phyloP scores from a whole-genome alignment of 352 stramenopile species.

The Phytophthora meadii region DNA sequence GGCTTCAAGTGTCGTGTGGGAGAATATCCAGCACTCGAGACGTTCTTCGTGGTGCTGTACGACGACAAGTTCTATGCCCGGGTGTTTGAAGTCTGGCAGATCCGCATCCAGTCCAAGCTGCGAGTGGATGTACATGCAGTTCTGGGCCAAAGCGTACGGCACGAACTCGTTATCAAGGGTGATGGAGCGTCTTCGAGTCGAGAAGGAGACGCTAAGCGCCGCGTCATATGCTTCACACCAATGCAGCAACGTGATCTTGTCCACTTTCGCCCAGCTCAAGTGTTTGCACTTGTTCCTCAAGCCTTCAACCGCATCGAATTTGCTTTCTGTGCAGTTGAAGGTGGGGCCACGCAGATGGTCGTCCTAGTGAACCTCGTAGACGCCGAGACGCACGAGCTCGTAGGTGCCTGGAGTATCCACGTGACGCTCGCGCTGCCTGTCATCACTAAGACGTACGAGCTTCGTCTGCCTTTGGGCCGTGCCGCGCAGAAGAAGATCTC shows the following conservation, averaged over 20 bases:
- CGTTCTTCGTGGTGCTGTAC: constrained; percentile 93
- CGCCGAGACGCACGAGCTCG: constrained; percentile 88
- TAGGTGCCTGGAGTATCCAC: constrained; percentile 90
- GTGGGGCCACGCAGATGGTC: constrained; percentile 20
- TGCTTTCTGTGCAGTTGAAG: constrained; percentile 71
- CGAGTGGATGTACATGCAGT: constrained; percentile 88
- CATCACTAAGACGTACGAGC: constrained; percentile 94
- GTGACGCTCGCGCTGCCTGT: constrained; percentile 74
- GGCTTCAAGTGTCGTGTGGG: constrained; percentile 89
- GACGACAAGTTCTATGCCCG: constrained; percentile 84
- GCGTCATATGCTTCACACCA: constrained; percentile 64
- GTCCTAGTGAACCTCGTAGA: constrained; percentile 92
- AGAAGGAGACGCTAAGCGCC: constrained; percentile 27
- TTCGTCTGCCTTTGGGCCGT: constrained; percentile 65
- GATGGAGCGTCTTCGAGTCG: constrained; percentile 50
- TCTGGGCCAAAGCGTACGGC: constrained; percentile 83
- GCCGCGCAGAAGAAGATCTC: constrained; percentile 92
- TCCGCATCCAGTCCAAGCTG: constrained; percentile 77
- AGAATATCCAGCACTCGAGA: constrained; percentile 84
- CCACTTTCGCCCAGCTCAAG: constrained; percentile 77
- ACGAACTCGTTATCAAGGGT: constrained; percentile 91
- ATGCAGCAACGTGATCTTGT: constrained; percentile 48
- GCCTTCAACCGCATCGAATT: constrained; percentile 93
- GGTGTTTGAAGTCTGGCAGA: constrained; percentile 87
- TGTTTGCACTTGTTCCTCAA: constrained; percentile 89